These are phyloP conservation scores for Persicaria maculosa DNA, from an alignment of 148 eudicot genomes.

Conservation along the genomic window DNA sequence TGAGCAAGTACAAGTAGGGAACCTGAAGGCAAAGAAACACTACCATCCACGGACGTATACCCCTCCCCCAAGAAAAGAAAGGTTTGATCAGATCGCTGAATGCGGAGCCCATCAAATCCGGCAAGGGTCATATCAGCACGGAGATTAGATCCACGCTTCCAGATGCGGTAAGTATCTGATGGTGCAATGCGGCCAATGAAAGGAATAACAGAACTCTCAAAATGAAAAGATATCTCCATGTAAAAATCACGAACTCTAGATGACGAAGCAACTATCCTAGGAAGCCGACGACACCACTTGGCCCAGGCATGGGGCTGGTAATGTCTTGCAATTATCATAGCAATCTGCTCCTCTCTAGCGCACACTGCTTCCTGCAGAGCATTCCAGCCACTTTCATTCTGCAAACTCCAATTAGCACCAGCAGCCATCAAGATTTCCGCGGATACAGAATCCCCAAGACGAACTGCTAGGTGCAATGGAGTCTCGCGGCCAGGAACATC, in stretches of 20 bases:
- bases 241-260: constrained; percentile 83
- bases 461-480: constrained; percentile 80
- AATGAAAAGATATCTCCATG: constrained; percentile 88
- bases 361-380: constrained; percentile 90
- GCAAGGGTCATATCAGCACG: constrained; percentile 97
- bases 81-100: constrained; percentile 85
- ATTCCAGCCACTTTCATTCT: constrained; percentile 92
- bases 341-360: constrained; percentile 61
- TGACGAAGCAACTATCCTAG: constrained; percentile 64
- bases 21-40: constrained; percentile 62
- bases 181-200: constrained; percentile 84
- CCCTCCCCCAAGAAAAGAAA: constrained; percentile 90
- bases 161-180: constrained; percentile 83
- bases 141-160: constrained; percentile 88
- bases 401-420: constrained; percentile 95
- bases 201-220: constrained; percentile 94
- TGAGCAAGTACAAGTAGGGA: constrained; percentile 69
- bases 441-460: constrained; percentile 54
- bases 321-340: constrained; percentile 71
- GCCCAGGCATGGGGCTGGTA: constrained; percentile 95
- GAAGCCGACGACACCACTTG: constrained; percentile 89
- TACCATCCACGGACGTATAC: constrained; percentile 60
- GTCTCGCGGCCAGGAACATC: constrained; percentile 81
- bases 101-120: constrained; percentile 90
- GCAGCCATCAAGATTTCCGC: constrained; percentile 79